Evolutionary conservation across 1,284 basidiomycete genomes (phyloP).

Genomic region (Cystobasidium pallidum): DNA sequence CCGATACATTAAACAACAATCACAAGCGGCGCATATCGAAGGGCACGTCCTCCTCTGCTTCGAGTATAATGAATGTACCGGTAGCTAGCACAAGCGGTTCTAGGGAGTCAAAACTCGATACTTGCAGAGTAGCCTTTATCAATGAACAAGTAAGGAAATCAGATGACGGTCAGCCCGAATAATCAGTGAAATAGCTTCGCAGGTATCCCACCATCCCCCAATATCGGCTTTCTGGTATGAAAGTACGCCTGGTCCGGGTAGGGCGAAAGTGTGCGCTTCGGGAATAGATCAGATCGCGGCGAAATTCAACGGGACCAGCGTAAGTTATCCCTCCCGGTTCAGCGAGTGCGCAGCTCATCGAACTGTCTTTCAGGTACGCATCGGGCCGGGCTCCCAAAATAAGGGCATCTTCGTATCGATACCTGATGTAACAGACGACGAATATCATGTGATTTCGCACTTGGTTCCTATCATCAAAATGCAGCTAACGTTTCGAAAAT

Average conservation of each 20-base stretch:
- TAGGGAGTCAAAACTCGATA: slow-evolving; percentile 4
- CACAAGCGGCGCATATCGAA: slow-evolving; percentile 35
- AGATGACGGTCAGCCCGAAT: no score
- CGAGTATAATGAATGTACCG: slow-evolving; percentile 10
- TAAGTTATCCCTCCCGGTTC: background rate
- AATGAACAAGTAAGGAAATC: slow-evolving; percentile 51
- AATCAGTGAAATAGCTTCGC: slow-evolving; percentile 53
- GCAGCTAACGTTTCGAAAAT: background rate
- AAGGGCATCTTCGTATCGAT: slow-evolving; percentile 84
- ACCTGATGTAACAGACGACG: slow-evolving; percentile 63
- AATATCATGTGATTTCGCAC: slow-evolving; percentile 60
- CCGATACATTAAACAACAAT: slow-evolving; percentile 19
- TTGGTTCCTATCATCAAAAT: background rate
- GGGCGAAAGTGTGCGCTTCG: slow-evolving; percentile 40
- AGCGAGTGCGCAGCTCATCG: background rate
- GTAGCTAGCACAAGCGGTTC: slow-evolving; percentile 9
- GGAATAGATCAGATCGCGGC: slow-evolving; percentile 87
- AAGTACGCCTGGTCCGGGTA: slow-evolving; percentile 47
- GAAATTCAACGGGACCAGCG: slow-evolving; percentile 59
- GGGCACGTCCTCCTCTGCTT: slow-evolving; percentile 19
- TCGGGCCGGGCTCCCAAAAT: slow-evolving; percentile 79
- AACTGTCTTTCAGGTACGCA: slow-evolving; percentile 63
- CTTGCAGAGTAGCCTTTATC: slow-evolving; percentile 52
- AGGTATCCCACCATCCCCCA: slow-evolving; percentile 95
- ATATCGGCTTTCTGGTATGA: slow-evolving; percentile 83